Base-by-base conservation (phyloP, 2,329 filamentous ascomycete genomes). In the Triangularia verruculosa region DNA sequence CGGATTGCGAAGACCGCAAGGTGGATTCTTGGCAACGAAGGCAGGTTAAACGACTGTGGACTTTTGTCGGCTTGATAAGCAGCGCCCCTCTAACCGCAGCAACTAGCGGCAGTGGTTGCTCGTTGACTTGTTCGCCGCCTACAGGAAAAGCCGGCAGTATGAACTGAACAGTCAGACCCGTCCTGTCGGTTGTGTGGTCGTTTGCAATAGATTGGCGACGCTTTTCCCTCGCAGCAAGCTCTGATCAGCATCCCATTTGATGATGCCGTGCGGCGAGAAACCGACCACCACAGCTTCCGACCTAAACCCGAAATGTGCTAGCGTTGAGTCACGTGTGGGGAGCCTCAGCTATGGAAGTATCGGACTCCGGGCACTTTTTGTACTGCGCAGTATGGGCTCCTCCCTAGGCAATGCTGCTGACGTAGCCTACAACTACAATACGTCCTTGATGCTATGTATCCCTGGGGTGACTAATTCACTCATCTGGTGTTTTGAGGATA, bases 301-400 rank as follows among this genome's bases (percentile, higher is more conserved):
- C 22, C 60, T 65, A 65, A 25, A 34, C 65, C 61, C 8, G n/a
- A 57, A 47, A 1, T 12, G 27, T 53, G 8, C 22, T 64, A 65
- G 6, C 59, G 59, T 15, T 27, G n/a, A 28, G 43, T 65, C 61
- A 67, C 65, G 63, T 67, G 65, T n/a, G 57, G 57, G 25, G 34
- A n/a, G 32, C 24, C 32, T n/a, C 9, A 59, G 57, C 56, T 47
- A 47, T 47, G 52, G n/a, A 24, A 17, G 25, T 20, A 22, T 58
- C 32, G 56, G 56, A 20, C 56, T 58, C 39, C 56, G 32, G 32
- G 56, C n/a, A 11, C 7, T 27, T 24, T 12, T 30, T 7, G 24
- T 24, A 30, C 55, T 39, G 25, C 12, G 25, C 13, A 39, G 11
- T 7, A 47, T 17, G 20, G 39, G 39, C 39, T 20, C 39, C 39